These are phyloP conservation scores for Populus euphratica DNA, from an alignment of 345 rosid genomes.

Conservation along the genomic window DNA sequence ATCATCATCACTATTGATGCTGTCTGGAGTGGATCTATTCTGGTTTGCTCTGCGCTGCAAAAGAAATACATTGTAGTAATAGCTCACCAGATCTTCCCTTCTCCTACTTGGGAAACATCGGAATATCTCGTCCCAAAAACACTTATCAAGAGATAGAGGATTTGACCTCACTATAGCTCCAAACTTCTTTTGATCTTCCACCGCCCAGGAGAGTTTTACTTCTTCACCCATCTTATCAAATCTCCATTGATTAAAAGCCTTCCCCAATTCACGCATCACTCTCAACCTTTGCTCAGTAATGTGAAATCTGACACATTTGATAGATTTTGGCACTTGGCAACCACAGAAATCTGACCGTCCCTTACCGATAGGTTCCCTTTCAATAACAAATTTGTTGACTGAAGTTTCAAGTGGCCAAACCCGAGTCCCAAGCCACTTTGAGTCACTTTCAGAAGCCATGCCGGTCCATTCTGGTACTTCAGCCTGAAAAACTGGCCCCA, in stretches of 20 bases:
- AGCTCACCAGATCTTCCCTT: conserved; percentile 59
- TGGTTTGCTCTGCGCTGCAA: conserved; percentile 71
- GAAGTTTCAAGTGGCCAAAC: conserved; percentile 62
- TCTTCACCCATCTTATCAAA: conserved; percentile 77
- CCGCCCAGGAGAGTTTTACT: conserved; percentile 48
- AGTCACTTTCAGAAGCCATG: conserved; percentile 44
- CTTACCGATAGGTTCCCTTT: conserved; percentile 83
- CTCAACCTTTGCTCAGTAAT: conserved; percentile 42
- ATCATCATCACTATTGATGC: conserved; percentile 54
- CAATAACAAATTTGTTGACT: conserved; percentile 41
- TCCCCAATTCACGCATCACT: conserved; percentile 61
- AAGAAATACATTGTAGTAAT: conserved; percentile 72
- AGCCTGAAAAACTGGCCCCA: conserved; percentile 72
- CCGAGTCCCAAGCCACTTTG: conserved; percentile 72
- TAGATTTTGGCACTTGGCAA: conserved; percentile 55
- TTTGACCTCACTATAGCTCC: conserved; percentile 39
- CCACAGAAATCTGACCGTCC: conserved; percentile 82
- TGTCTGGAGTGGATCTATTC: conserved; percentile 47
- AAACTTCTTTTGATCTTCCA: conserved; percentile 50
- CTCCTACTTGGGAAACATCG: conserved; percentile 43
- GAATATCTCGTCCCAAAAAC: conserved; percentile 48
- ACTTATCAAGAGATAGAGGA: conserved; percentile 26
- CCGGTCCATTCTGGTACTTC: conserved; percentile 67
- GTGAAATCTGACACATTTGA: conserved; percentile 76
- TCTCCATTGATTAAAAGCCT: conserved; percentile 58